Evolutionary conservation across 345 rosid species (phyloP), one percentile per base, ranked within the genome.

Genomic region (Odontarrhena argentea): DNA sequence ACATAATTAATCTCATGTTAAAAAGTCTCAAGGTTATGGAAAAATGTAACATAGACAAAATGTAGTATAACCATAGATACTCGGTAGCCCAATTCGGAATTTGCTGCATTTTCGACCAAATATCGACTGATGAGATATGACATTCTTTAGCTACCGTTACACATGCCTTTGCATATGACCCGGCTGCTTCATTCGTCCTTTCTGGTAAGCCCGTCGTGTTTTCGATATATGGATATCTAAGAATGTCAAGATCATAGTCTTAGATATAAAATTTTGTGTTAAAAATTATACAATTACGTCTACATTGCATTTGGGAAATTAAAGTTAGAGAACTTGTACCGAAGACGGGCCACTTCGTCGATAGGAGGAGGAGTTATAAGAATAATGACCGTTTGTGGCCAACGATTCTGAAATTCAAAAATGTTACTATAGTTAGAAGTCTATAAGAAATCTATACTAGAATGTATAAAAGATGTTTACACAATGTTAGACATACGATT

Each of bases 281-380:
- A 18, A 55, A 22, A 52, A 52, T 32, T 3, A 30, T 60, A 22
- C 14, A 49, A 50, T 1, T 28, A 46, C 25, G 52, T 3, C 15
- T 45, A 36, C 36, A 46, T 12, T 3, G 53, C 13, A 18, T 18
- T 18, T 18, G 22, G 14, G 35, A 26, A 5, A 3, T 26, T 14
- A 60, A 53, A 62, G 22, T 41, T 34, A 8, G 8, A 50, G 44
- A 44, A 45, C 55, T 13, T 55, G 26, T 83, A 93, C 98, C 72
- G 60, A 48, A 88, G 86, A 57, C 98, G 97, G 28, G 79, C 92
- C 44, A 78, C 94, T 78, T 93, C 96, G 68, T 90, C 89, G 13
- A 93, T 81, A 4, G 98, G 98, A 61, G 98, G 98, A 24, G 97
- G 98, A 48, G 92, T 83, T 34, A 93, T 80, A 56, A 86, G 86